phyloP scores from a whole-genome alignment of 345 rosid genomes.

The Balakata baccata region DNA sequence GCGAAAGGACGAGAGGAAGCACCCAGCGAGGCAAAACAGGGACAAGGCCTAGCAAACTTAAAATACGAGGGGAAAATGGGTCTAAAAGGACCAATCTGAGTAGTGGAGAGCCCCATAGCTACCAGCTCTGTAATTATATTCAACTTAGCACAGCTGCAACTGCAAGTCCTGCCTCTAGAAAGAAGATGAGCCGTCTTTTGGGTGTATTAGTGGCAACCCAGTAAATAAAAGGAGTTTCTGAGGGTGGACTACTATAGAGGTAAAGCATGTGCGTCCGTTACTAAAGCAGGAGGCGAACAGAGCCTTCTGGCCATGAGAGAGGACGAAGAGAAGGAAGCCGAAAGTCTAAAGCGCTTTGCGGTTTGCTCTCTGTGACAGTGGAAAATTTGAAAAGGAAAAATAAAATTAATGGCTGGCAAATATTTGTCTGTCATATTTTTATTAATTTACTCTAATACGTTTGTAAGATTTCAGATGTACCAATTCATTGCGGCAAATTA shows the following conservation, averaged over 20 bases:
- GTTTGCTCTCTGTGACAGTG: too few relatives aligned
- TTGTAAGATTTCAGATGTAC: too few relatives aligned
- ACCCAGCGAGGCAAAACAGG: constrained; percentile 30
- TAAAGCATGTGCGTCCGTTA: constrained; percentile 33
- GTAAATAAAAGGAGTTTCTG: constrained; percentile 6
- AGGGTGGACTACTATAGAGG: constrained; percentile 5
- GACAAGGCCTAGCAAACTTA: constrained; percentile 33
- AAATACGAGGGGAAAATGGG: constrained; percentile 43
- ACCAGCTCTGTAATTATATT: constrained; percentile 41
- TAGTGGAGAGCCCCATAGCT: constrained; percentile 61
- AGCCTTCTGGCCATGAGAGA: constrained; percentile 17
- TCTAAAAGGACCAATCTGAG: constrained; percentile 36
- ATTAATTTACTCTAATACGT: too few relatives aligned
- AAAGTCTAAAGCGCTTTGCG: constrained; percentile 32
- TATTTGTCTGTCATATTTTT: neutral
- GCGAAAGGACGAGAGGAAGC: constrained; percentile 14
- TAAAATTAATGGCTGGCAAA: neutral
- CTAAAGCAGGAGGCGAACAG: constrained; percentile 15
- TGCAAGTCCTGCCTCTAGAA: constrained; percentile 1
- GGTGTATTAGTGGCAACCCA: constrained; percentile 12
- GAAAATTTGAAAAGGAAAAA: too few relatives aligned
- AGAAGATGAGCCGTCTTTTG: constrained; percentile 40
- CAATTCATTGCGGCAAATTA: too few relatives aligned
- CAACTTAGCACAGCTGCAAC: constrained; percentile 33
- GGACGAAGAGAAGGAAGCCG: neutral